These are phyloP conservation scores for Chrysoporthe puriensis DNA, from an alignment of 2,329 filamentous ascomycete species.

Conservation along the genomic window DNA sequence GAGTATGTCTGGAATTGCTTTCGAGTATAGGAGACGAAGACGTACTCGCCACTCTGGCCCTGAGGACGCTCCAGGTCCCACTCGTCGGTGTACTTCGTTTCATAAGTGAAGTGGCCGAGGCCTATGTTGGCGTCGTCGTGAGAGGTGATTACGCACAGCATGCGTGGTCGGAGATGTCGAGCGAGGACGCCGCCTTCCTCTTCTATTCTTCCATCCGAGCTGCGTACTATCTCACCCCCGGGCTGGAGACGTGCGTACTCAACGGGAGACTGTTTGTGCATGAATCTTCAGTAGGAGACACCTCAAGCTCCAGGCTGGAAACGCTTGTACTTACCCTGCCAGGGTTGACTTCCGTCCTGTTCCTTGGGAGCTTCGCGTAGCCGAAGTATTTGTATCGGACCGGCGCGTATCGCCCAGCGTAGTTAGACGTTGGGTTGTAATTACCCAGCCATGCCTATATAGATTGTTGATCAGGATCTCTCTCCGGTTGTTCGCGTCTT, in stretches of 20 bases:
- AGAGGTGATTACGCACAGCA: neutral
- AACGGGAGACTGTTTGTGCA: neutral
- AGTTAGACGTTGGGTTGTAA: neutral
- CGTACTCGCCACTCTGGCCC: conserved; percentile 34
- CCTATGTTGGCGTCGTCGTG: neutral
- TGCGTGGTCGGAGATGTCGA: neutral
- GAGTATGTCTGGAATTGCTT: conserved; percentile 42
- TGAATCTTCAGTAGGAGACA: neutral
- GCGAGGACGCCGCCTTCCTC: neutral
- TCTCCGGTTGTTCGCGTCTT: neutral
- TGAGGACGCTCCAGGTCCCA: neutral
- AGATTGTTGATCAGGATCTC: neutral
- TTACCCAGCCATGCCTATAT: neutral
- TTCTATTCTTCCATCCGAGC: neutral
- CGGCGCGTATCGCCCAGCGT: neutral
- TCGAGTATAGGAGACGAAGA: conserved; percentile 47
- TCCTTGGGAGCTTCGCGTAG: neutral
- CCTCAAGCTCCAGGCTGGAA: neutral
- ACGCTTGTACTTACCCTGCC: neutral
- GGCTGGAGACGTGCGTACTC: neutral
- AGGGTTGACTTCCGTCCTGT: neutral
- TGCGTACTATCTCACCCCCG: neutral
- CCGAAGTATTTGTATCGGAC: neutral
- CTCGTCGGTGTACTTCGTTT: neutral
- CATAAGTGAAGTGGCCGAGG: neutral